phyloP scores from a whole-genome alignment of 352 stramenopile species.

The Pythium rhizo-oryzae region DNA sequence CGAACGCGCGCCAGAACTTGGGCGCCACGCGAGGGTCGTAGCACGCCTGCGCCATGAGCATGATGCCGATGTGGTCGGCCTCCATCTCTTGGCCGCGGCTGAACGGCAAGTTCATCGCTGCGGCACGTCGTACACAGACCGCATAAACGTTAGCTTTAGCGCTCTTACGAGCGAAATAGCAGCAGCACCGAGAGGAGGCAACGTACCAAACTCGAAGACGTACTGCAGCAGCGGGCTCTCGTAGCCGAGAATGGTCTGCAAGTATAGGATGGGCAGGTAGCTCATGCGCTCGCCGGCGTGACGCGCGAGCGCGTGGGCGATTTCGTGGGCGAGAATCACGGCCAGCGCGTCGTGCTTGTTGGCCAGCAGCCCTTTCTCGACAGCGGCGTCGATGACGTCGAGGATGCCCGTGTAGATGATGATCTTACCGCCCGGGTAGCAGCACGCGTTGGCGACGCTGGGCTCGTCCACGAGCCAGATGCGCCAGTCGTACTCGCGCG shows the following conservation, averaged over 20 bases:
- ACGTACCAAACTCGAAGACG: slow-evolving; percentile 56
- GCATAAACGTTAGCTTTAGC: background rate
- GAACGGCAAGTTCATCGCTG: slow-evolving; percentile 65
- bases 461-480: slow-evolving; percentile 62
- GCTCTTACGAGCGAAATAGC: no score
- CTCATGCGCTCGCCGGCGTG: slow-evolving; percentile 69
- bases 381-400: slow-evolving; percentile 62
- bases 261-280: slow-evolving; percentile 51
- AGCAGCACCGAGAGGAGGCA: background rate
- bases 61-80: slow-evolving; percentile 77
- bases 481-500: slow-evolving; percentile 63
- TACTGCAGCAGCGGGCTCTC: slow-evolving; percentile 68
- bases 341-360: slow-evolving; percentile 69
- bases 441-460: slow-evolving; percentile 57
- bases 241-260: slow-evolving; percentile 49
- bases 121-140: no score
- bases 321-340: slow-evolving; percentile 69
- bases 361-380: slow-evolving; percentile 54
- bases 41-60: slow-evolving; percentile 73
- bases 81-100: slow-evolving; percentile 65
- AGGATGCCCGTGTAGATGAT: slow-evolving; percentile 72
- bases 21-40: slow-evolving; percentile 64
- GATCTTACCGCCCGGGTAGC: slow-evolving; percentile 68
- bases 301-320: slow-evolving; percentile 61
- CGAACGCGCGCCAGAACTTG: slow-evolving; percentile 51